Evolutionary conservation across 768 basidiomycete genomes (phyloP), one percentile per base, ranked within the genome.

Genomic region (Tephrocybe sp.): DNA sequence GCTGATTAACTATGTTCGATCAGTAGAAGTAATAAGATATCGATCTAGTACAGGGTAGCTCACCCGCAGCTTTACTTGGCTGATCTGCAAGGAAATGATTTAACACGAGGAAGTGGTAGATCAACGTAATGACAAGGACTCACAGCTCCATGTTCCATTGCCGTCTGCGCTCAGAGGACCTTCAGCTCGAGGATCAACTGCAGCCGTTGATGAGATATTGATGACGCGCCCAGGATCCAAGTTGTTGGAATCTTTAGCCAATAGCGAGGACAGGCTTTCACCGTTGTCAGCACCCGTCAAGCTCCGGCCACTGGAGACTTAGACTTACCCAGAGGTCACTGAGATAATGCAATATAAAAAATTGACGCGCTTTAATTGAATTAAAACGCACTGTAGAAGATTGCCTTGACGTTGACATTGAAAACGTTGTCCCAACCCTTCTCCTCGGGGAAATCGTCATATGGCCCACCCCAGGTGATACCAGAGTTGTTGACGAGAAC

Each of bases 391-490:
- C 88, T 74, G 69, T 92, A 94, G 59, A 89, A 93, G 35, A 88
- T 73, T 51, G 83, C 83, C 71, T 93, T 94, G 44, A 94, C 89
- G 60, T 94, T 94, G 30, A 92, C 80, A 18, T 81, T 79, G 63
- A 92, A 79, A 31, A 93, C 74, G 28, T 86, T 84, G 55, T 93
- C 90, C 92, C 92, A 93, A 1, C 92, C 91, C 56, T 83, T 84
- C 56, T 82, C 82, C 66, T 92, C 90, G 0, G 89, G 89, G 53
- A 88, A 80, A 55, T 84, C 75, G 9, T 79, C 70, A 62, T 76
- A 89, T 0, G 82, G 75, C 7, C 84, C 82, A 15, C 87, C 89
- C 90, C 89, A 92, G 15, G 86, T 77, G 22, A 81, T 82, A 6
- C 90, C 91, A 8, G 86, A 86, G 66, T 92, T 92, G 66, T 91